A percentile compares a stretch with the other conserved stretches of the same genome.
These are phyloP conservation scores for Hygrophila difformis DNA, from an alignment of 257 asterid genomes.

Conservation along the genomic window DNA sequence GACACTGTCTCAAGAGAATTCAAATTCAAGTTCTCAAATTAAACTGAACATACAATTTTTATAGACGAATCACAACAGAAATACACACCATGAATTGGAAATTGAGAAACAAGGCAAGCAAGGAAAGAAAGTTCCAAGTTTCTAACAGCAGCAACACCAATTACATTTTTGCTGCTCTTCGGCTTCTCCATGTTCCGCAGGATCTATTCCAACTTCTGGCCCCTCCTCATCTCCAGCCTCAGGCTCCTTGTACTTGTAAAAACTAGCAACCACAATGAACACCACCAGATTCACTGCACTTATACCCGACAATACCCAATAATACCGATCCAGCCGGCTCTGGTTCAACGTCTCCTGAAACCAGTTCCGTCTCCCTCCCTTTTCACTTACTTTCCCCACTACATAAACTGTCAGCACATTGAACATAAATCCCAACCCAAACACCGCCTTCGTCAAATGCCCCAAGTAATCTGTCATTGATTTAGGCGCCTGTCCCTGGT, in stretches of 20 bases:
- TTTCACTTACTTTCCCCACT: constrained; percentile 22
- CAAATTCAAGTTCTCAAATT: too few species aligned
- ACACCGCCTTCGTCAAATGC: constrained; percentile 17
- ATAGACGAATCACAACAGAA: too few species aligned
- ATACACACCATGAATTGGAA: too few species aligned
- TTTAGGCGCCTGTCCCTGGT: constrained; percentile 19
- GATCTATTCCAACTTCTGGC: too few species aligned
- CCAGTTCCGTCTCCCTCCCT: constrained; percentile 29
- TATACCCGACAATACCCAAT: constrained; percentile 38
- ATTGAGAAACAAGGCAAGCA: too few species aligned
- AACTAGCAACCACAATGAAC: constrained; percentile 18
- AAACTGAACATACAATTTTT: too few species aligned
- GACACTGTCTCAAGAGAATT: too few species aligned
- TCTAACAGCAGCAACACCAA: too few species aligned
- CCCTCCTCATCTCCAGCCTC: background rate
- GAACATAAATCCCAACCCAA: constrained; percentile 37
- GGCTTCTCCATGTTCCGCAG: too few species aligned
- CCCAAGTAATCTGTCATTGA: constrained; percentile 21
- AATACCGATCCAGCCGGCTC: constrained; percentile 49
- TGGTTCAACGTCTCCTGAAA: constrained; percentile 30
- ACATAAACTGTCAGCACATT: constrained; percentile 31
- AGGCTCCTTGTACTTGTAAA: constrained; percentile 10
- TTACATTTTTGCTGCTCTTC: too few species aligned
- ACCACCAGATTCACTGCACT: constrained; percentile 25
- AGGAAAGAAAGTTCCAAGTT: too few species aligned